Conservation (phyloP, 306 rosid genomes). For the Pyrus bretschneideri region DNA sequence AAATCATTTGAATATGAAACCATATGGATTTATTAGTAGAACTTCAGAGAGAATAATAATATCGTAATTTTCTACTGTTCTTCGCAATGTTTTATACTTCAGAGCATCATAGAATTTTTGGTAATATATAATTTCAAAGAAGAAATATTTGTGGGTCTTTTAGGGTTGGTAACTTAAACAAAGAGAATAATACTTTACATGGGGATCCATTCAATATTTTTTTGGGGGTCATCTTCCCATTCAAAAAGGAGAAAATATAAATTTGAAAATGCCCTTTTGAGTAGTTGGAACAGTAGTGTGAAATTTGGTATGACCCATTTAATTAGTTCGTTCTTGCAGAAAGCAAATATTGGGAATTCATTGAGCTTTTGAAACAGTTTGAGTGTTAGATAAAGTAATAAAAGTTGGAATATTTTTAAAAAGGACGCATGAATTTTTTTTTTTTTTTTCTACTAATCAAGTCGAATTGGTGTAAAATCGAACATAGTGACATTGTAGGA, state of each 20-base stretch:
- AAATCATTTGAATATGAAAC: too few species aligned
- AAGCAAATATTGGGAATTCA: not conserved
- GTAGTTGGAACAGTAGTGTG: not conserved
- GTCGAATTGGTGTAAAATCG: too few species aligned
- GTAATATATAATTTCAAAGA: not conserved
- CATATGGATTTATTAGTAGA: not conserved
- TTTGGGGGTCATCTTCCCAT: not conserved
- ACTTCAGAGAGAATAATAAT: too few species aligned
- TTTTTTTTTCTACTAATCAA: too few species aligned
- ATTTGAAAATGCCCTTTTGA: not conserved
- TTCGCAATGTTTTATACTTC: too few species aligned
- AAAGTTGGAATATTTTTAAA: not conserved
- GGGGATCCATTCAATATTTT: not conserved
- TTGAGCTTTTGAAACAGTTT: not conserved
- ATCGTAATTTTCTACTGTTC: not conserved
- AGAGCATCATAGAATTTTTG: too few species aligned
- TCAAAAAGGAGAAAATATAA: not conserved
- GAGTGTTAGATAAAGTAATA: not conserved
- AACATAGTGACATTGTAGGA: too few species aligned
- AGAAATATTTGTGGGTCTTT: not conserved
- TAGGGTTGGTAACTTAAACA: not conserved
- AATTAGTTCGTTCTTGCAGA: too few species aligned
- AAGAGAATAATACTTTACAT: slow-evolving; percentile 3
- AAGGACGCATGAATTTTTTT: not conserved
- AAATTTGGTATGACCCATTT: too few species aligned